A percentile compares a stretch with the other conserved stretches of the same genome.
Conservation (phyloP, 2,329 filamentous ascomycete genomes). For the Ramichloridium luteum region DNA sequence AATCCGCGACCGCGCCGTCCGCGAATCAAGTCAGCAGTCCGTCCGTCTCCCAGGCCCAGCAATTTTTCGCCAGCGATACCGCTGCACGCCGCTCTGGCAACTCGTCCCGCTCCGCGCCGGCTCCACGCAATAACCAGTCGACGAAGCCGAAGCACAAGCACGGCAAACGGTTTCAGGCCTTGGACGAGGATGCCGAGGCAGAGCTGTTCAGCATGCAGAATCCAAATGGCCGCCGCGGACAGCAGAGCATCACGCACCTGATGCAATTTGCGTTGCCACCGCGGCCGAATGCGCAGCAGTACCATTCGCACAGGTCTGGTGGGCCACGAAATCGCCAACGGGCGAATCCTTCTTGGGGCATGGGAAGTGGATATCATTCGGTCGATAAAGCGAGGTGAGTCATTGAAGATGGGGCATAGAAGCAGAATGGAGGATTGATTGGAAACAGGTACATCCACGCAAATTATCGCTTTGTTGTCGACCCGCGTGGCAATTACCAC, state of each 20-base stretch:
- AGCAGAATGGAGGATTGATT: not conserved
- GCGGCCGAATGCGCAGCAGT: constrained; percentile 49
- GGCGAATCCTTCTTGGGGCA: constrained; percentile 67
- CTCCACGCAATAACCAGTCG: constrained; percentile 61
- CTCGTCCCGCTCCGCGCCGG: constrained; percentile 8
- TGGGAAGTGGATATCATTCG: constrained; percentile 80
- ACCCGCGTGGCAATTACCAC: constrained; percentile 66
- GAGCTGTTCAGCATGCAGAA: constrained; percentile 39
- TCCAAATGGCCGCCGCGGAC: constrained; percentile 57
- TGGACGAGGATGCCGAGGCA: constrained; percentile 78
- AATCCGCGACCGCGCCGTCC: constrained; percentile 21
- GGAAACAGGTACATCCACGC: constrained; percentile 67
- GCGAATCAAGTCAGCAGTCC: constrained; percentile 27
- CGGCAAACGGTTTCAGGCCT: constrained; percentile 55
- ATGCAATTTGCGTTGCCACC: constrained; percentile 81
- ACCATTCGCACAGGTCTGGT: constrained; percentile 17
- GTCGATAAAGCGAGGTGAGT: constrained; percentile 73
- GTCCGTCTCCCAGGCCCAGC: constrained; percentile 31
- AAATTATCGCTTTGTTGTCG: constrained; percentile 94
- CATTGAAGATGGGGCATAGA: not conserved
- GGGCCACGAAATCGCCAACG: constrained; percentile 26
- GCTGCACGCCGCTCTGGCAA: constrained; percentile 30
- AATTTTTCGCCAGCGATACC: constrained; percentile 32
- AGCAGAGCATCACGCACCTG: constrained; percentile 92
- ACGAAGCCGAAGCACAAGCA: constrained; percentile 73